Percentiles rank a stretch among this genome's conserved stretches.
Conservation (phyloP, 345 rosid species). For the Aquilaria sinensis region DNA sequence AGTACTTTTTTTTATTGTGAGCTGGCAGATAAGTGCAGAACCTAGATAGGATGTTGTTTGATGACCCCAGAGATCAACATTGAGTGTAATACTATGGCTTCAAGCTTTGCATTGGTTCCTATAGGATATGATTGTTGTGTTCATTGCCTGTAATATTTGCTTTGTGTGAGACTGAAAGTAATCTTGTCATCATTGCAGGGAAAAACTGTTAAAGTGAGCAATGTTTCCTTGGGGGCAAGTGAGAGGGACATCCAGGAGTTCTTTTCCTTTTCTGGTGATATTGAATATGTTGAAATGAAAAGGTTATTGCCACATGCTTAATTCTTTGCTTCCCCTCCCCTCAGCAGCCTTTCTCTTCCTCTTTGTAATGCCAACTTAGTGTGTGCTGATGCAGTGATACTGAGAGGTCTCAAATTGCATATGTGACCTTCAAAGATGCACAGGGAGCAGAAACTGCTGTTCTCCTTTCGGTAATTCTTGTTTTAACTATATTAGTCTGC, state of each 20-base stretch:
- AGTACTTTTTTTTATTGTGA: too few species aligned
- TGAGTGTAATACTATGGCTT: too few species aligned
- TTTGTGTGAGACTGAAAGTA: background rate
- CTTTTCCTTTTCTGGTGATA: slow-evolving; percentile 83
- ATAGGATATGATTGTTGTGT: too few species aligned
- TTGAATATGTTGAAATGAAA: slow-evolving; percentile 57
- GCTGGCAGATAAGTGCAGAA: too few species aligned
- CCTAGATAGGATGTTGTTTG: too few species aligned
- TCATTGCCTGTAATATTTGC: too few species aligned
- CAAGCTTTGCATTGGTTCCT: too few species aligned
- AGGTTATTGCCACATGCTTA: slow-evolving; percentile 33
- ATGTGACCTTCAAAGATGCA: slow-evolving; percentile 80
- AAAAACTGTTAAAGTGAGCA: slow-evolving; percentile 54
- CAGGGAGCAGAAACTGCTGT: slow-evolving; percentile 92
- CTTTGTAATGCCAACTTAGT: slow-evolving; percentile 12
- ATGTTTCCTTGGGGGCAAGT: slow-evolving; percentile 67
- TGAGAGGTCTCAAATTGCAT: slow-evolving; percentile 58
- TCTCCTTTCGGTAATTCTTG: slow-evolving; percentile 67
- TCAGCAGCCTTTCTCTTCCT: background rate
- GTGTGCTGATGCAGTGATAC: slow-evolving; percentile 43
- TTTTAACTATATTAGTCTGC: background rate
- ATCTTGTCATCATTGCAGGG: slow-evolving; percentile 26
- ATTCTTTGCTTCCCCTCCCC: slow-evolving; percentile 7
- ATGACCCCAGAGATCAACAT: too few species aligned
- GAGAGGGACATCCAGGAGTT: slow-evolving; percentile 69